These are phyloP conservation scores for Steccherinum ochraceum DNA, from an alignment of 768 basidiomycete genomes.

Conservation along the genomic window DNA sequence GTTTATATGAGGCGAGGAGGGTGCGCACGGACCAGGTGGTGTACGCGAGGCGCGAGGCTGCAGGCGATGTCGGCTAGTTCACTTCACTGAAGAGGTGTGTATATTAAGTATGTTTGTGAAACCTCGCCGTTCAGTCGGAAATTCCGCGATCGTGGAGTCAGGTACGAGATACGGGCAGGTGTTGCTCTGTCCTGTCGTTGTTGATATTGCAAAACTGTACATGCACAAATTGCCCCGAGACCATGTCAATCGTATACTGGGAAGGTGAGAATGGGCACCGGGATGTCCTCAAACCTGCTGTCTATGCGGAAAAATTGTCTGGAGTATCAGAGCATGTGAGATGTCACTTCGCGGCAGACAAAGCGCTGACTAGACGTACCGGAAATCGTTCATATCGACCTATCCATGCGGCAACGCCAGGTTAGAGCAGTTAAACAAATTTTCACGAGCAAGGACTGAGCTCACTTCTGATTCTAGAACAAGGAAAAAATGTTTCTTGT, in stretches of 20 bases:
- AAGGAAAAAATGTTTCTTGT: constrained; percentile 77
- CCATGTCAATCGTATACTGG: constrained; percentile 50
- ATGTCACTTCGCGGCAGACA: constrained; percentile 4
- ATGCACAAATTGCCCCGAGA: too few species aligned
- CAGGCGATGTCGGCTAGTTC: too few species aligned
- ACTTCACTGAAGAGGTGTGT: too few species aligned
- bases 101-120: too few species aligned
- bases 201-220: too few species aligned
- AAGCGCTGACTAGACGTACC: constrained; percentile 41
- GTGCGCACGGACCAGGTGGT: constrained; percentile 5
- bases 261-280: constrained; percentile 59
- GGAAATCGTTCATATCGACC: constrained; percentile 72
- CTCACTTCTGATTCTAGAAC: constrained; percentile 77
- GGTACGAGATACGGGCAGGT: too few species aligned
- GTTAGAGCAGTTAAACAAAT: neutral
- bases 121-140: too few species aligned
- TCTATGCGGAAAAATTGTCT: constrained; percentile 47
- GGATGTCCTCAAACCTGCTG: constrained; percentile 47
- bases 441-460: neutral
- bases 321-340: constrained; percentile 5
- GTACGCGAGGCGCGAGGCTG: neutral
- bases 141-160: too few species aligned
- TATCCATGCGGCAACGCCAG: constrained; percentile 23
- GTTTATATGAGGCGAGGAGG: neutral
- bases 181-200: too few species aligned